These are phyloP conservation scores for Fusarium nematophilum DNA, from an alignment of 2,329 filamentous ascomycete species.

Conservation along the genomic window DNA sequence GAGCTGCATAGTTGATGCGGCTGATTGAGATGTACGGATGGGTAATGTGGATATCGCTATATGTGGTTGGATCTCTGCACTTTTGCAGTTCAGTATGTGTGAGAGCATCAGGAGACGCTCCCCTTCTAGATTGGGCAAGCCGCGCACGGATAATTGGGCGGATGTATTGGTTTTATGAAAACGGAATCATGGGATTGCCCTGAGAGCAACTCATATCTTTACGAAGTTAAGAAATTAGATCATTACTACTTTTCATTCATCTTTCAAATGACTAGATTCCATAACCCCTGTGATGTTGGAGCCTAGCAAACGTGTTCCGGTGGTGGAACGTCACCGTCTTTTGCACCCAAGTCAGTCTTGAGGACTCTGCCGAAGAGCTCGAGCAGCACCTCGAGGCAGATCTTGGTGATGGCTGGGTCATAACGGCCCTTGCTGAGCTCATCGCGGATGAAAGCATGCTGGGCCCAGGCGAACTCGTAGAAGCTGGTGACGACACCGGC, in stretches of 20 bases:
- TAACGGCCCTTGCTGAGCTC: conserved; percentile 95
- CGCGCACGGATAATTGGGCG: conserved; percentile 24
- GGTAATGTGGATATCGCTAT: conserved; percentile 13
- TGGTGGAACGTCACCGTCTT: conserved; percentile 68
- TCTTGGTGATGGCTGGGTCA: conserved; percentile 85
- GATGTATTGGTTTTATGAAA: conserved; percentile 36
- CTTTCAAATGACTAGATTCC: not conserved
- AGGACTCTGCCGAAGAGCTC: conserved; percentile 85
- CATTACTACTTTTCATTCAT: conserved; percentile 38
- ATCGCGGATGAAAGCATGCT: conserved; percentile 94
- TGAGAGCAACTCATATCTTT: conserved; percentile 30
- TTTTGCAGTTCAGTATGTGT: conserved; percentile 31
- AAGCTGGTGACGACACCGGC: conserved; percentile 80
- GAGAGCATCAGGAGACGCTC: conserved; percentile 22
- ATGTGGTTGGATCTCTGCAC: conserved; percentile 23
- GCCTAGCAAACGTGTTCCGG: conserved; percentile 78
- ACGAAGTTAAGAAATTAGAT: conserved; percentile 45
- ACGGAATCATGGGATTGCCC: conserved; percentile 21
- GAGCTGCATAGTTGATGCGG: conserved; percentile 21
- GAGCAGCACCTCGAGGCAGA: conserved; percentile 90
- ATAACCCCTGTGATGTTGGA: too few relatives aligned
- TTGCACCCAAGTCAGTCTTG: conserved; percentile 80
- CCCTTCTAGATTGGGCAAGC: conserved; percentile 32
- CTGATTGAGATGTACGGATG: conserved; percentile 23
- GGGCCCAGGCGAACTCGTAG: conserved; percentile 92